phyloP scores from a whole-genome alignment of 768 basidiomycete species.

The Boletus patriciae region DNA sequence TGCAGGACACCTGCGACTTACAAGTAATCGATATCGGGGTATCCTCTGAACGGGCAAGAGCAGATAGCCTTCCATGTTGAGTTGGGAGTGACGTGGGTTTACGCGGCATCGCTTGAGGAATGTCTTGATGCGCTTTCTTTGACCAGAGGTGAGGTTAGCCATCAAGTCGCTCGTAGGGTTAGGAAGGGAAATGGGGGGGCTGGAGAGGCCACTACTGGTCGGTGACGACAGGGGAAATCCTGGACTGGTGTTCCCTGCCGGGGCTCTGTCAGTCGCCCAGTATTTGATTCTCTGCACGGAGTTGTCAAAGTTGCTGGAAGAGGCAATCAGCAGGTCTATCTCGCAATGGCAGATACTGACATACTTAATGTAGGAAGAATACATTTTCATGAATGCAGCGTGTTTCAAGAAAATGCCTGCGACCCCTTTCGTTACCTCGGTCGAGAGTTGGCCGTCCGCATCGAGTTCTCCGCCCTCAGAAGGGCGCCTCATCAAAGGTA shows the following conservation, averaged over 20 bases:
- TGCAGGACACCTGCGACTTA: conserved; percentile 41
- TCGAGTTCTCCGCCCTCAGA: conserved; percentile 54
- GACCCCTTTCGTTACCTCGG: conserved; percentile 74
- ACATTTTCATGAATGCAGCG: conserved; percentile 98
- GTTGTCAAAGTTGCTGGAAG: conserved; percentile 85
- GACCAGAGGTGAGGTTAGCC: conserved; percentile 67
- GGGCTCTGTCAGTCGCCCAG: conserved; percentile 68
- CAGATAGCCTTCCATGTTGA: conserved; percentile 92
- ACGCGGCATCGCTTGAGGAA: conserved; percentile 90
- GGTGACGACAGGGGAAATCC: conserved; percentile 49
- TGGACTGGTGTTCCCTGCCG: conserved; percentile 41
- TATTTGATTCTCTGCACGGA: conserved; percentile 83
- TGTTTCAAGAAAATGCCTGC: conserved; percentile 91
- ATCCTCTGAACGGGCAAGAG: conserved; percentile 95
- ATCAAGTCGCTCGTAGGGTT: conserved; percentile 42
- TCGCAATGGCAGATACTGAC: conserved; percentile 28
- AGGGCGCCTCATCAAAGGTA: conserved; percentile 57
- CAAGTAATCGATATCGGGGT: conserved; percentile 92
- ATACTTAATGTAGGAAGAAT: conserved; percentile 96
- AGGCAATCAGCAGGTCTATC: conserved; percentile 11
- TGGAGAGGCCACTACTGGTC: conserved; percentile 55
- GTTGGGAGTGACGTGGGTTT: conserved; percentile 88
- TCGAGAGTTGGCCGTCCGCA: conserved; percentile 69
- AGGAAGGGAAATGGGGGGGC: conserved; percentile 53
- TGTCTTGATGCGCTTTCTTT: conserved; percentile 83